phyloP scores from a whole-genome alignment of 805 yeast species.

The Barnettozyma vustinii region DNA sequence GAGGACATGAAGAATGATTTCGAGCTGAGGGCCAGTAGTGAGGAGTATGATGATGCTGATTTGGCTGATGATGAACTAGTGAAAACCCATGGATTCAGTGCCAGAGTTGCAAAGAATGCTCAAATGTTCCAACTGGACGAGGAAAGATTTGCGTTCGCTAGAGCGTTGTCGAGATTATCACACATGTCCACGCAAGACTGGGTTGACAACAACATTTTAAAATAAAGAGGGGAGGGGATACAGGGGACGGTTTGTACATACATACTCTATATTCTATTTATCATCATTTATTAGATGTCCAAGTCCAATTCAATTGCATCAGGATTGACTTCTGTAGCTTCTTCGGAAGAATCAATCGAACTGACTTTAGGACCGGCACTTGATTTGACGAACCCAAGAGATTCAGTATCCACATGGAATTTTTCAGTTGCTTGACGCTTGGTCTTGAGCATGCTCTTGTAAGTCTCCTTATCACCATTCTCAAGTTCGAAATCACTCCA shows the following conservation, averaged over 20 bases:
- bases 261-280: background rate
- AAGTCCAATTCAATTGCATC: constrained; percentile 59
- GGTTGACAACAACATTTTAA: constrained; percentile 47
- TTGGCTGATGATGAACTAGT: constrained; percentile 55
- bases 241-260: background rate
- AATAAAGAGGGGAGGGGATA: constrained; percentile 1
- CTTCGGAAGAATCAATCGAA: constrained; percentile 16
- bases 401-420: constrained; percentile 28
- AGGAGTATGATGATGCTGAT: constrained; percentile 25
- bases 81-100: constrained; percentile 71
- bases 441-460: constrained; percentile 64
- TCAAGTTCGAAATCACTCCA: constrained; percentile 76
- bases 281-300: constrained; percentile 10
- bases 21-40: constrained; percentile 20
- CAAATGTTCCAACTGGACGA: constrained; percentile 85
- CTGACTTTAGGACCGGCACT: constrained; percentile 31
- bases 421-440: constrained; percentile 39
- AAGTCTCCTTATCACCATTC: constrained; percentile 65
- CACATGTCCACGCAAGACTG: constrained; percentile 94
- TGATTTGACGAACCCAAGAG: constrained; percentile 46
- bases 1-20: constrained; percentile 41
- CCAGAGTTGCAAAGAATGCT: constrained; percentile 64
- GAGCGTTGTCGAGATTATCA: constrained; percentile 84
- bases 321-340: constrained; percentile 35
- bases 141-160: constrained; percentile 93